Evolutionary conservation across 1,284 basidiomycete species (phyloP).

Genomic region (Trametes sp.): DNA sequence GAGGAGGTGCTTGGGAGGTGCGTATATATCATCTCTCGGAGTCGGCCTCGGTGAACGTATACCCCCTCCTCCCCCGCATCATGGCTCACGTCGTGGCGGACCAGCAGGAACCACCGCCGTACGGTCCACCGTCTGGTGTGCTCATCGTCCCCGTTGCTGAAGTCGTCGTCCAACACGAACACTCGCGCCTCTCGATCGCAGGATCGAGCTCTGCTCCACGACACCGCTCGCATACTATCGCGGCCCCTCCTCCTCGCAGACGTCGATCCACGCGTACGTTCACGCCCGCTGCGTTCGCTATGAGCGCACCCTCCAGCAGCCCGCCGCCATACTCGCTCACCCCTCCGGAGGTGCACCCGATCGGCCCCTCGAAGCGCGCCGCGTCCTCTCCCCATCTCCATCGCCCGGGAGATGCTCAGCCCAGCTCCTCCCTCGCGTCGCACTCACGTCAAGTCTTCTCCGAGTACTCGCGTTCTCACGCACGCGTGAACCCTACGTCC

Average conservation of each 20-base stretch:
- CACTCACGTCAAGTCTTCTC: conserved; percentile 25
- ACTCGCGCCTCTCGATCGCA: neutral
- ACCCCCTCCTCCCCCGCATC: neutral
- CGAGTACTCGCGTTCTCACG: conserved; percentile 23
- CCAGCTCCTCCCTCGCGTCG: conserved; percentile 7
- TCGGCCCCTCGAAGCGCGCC: conserved; percentile 17
- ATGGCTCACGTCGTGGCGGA: neutral
- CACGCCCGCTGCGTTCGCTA: conserved; percentile 5
- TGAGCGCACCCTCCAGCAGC: conserved; percentile 33
- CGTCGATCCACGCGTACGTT: conserved; percentile 11
- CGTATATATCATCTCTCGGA: conserved; percentile 8
- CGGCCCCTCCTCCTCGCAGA: conserved; percentile 6
- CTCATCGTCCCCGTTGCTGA: conserved; percentile 19
- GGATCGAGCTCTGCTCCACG: neutral
- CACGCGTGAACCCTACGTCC: conserved; percentile 27
- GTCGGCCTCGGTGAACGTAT: conserved; percentile 11
- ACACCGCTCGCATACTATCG: conserved; percentile 23
- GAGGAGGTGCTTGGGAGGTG: neutral
- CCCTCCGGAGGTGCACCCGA: conserved; percentile 25
- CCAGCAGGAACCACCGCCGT: conserved; percentile 27
- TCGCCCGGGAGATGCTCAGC: neutral
- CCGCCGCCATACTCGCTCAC: conserved; percentile 35
- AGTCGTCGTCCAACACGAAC: neutral
- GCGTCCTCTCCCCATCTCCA: conserved; percentile 31
- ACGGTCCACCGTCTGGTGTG: conserved; percentile 16